Base-by-base conservation (phyloP, 2,329 filamentous ascomycete species). In the Mollisia scopiformis region DNA sequence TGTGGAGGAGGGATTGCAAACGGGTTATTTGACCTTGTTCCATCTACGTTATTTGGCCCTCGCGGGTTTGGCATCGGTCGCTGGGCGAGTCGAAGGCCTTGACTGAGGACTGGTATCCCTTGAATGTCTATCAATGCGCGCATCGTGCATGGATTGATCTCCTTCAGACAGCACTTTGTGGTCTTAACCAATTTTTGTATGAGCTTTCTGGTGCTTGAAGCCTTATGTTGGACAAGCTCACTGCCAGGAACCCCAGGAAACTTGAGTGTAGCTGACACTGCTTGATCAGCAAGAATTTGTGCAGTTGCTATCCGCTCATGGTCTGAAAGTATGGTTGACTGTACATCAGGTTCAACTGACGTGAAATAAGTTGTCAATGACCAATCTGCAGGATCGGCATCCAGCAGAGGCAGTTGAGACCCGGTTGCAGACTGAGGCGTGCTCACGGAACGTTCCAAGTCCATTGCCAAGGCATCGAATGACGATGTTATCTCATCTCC, bases 231-330 rank as follows among this genome's bases (percentile, higher is more conserved):
- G 27, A 58, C 43, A 3, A 31, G 16, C 23, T 65, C 55, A 19
- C 25, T 52, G n/a, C 53, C 35, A 21, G 53, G 37, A 47, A 62
- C 31, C 8, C 58, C 58, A 43, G 66, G 64, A 21, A 72, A 23
- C 49, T 76, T 74, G 27, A 75, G 63, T 1, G 75, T 79, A 4
- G 86, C 83, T 10, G 80, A 84, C 2, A 85, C 81, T 23, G 88
- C 83, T 71, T 92, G 89, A 62, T 91, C 88, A 2, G 87, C 88
- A n/a, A 92, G 75, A 37, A 91, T 83, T 68, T 92, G 89, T 0
- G 88, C 88, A 27, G 89, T 80, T 55, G 85, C 84, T 33, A 92
- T 85, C 61, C 84, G 80, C 41, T 90, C 87, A 2, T 86, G 82
- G 57, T 88, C 85, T 1, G 79, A 75, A 16, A 73, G 62, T 13